A percentile compares a stretch with the other conserved stretches of the same genome.
These are phyloP conservation scores for Arthrobotrys sphaeroides DNA, from an alignment of 2,329 filamentous ascomycete genomes.

Conservation along the genomic window DNA sequence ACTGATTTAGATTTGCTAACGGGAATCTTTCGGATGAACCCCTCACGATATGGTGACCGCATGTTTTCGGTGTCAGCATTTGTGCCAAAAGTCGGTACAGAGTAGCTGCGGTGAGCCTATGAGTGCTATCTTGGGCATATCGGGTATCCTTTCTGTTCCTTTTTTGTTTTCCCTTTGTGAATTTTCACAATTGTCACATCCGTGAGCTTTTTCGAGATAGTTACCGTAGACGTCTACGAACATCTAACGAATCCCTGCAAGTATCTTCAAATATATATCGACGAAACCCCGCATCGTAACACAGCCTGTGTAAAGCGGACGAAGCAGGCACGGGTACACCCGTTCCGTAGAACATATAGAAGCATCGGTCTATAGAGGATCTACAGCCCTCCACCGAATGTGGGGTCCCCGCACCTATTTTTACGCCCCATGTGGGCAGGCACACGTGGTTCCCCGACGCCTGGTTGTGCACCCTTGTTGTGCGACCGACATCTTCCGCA, in stretches of 20 bases:
- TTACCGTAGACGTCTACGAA: no score
- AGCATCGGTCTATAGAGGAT: no score
- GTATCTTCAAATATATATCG: neutral
- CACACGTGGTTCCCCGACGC: conserved; percentile 6
- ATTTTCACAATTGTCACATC: no score
- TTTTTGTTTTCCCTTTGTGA: neutral
- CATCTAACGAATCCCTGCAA: no score
- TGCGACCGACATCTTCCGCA: neutral
- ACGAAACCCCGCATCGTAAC: neutral
- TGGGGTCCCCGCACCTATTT: neutral
- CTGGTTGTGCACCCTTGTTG: neutral
- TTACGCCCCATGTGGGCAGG: conserved; percentile 9
- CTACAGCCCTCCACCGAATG: no score
- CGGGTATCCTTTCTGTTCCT: neutral
- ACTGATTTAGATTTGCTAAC: conserved; percentile 6
- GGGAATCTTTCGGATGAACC: no score
- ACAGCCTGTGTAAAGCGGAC: neutral
- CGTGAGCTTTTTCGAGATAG: no score
- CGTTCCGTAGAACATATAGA: neutral
- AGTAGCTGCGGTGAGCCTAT: neutral
- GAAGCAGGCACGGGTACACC: neutral
- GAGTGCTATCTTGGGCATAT: neutral
- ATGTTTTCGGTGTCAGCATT: no score
- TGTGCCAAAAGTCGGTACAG: neutral
- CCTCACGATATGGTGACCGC: no score